These are phyloP conservation scores for Diaporthe ampelina DNA, from an alignment of 2,329 filamentous ascomycete species.

Conservation along the genomic window DNA sequence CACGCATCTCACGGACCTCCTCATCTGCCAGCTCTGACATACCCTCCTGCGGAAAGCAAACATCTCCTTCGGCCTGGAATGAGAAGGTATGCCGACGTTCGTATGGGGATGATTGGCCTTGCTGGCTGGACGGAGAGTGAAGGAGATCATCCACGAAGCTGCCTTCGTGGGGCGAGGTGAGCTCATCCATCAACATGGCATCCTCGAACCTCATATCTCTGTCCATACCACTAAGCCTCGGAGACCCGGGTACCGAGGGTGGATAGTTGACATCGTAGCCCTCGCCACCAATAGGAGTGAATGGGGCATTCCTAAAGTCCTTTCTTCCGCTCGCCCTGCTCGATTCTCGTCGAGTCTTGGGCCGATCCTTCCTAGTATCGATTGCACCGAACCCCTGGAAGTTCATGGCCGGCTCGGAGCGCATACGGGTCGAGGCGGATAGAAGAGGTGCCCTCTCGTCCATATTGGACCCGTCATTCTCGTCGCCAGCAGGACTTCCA, in stretches of 20 bases:
- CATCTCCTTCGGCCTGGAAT: conserved; percentile 83
- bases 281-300: conserved; percentile 53
- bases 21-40: conserved; percentile 88
- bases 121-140: conserved; percentile 31
- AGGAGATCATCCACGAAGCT: conserved; percentile 34
- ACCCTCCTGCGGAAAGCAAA: conserved; percentile 88
- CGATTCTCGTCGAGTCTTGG: conserved; percentile 61
- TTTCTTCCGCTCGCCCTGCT: conserved; percentile 65
- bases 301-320: conserved; percentile 47
- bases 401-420: conserved; percentile 48
- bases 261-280: conserved; percentile 77
- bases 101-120: conserved; percentile 44
- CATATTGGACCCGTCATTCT: conserved; percentile 57
- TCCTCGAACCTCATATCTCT: conserved; percentile 74
- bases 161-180: conserved; percentile 52
- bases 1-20: conserved; percentile 60
- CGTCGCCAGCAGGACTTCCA: conserved; percentile 62
- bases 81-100: conserved; percentile 70
- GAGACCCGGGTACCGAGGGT: conserved; percentile 76
- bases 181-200: conserved; percentile 78
- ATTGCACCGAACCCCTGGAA: conserved; percentile 58
- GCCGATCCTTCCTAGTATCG: conserved; percentile 53
- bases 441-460: conserved; percentile 71
- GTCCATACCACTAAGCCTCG: conserved; percentile 63
- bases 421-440: conserved; percentile 56